phyloP scores from a whole-genome alignment of 768 basidiomycete genomes.

The Panaeolus papilionaceus region DNA sequence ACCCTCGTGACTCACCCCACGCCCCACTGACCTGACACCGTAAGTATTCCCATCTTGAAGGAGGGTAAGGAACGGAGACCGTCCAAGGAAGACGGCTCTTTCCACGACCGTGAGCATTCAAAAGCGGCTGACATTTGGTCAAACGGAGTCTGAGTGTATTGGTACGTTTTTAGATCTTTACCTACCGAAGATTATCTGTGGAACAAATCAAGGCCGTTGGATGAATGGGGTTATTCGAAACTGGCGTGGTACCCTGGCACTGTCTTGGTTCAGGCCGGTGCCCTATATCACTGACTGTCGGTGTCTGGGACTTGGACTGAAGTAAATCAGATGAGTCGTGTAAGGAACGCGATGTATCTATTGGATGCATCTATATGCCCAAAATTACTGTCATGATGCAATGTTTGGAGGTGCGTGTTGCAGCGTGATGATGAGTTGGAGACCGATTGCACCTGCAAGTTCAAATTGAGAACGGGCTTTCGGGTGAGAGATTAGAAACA shows the following conservation, averaged over 20 bases:
- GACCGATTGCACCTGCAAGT: neutral
- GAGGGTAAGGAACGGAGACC: constrained; percentile 5
- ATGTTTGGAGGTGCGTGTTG: neutral
- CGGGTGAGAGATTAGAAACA: neutral
- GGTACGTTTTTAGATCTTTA: neutral
- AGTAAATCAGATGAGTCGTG: neutral
- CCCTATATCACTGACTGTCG: neutral
- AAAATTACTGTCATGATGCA: neutral
- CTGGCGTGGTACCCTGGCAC: neutral
- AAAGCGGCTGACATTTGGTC: neutral
- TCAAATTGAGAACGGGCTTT: neutral
- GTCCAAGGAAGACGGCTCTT: constrained; percentile 7
- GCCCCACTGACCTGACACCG: constrained; percentile 18
- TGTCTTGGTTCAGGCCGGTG: constrained; percentile 10
- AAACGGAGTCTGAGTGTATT: constrained; percentile 5
- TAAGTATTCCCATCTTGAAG: constrained; percentile 20
- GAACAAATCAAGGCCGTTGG: constrained; percentile 6
- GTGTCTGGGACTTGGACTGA: neutral
- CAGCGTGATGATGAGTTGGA: neutral
- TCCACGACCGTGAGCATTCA: constrained; percentile 11
- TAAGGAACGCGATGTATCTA: neutral
- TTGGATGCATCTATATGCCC: neutral
- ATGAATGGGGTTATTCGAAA: constrained; percentile 19
- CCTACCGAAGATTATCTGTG: constrained; percentile 15
- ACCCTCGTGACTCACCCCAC: constrained; percentile 22